Percentiles rank a stretch among this genome's conserved stretches.
Evolutionary conservation across 805 yeast species (phyloP).

Genomic region (Starmerella floricola): DNA sequence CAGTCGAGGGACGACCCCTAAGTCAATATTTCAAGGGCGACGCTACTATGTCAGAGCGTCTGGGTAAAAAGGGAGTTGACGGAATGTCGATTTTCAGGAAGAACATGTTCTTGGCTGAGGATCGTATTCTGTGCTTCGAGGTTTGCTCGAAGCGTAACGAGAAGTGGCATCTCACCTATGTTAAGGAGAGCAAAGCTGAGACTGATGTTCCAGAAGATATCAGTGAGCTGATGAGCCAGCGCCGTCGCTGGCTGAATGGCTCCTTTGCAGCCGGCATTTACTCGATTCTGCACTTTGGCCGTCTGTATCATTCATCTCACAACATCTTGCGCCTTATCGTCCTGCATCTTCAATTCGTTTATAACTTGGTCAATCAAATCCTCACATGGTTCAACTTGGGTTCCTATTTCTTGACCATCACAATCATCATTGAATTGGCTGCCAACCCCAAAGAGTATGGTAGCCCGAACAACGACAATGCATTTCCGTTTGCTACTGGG

Average conservation of each 20-base stretch:
- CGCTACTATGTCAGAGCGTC: conserved; percentile 35
- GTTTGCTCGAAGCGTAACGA: conserved; percentile 46
- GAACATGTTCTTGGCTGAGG: conserved; percentile 61
- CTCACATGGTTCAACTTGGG: conserved; percentile 56
- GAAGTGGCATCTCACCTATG: conserved; percentile 51
- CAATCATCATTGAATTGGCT: conserved; percentile 41
- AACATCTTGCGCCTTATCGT: conserved; percentile 38
- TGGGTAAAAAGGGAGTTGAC: conserved; percentile 44
- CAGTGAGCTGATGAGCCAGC: conserved; percentile 50
- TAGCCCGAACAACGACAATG: conserved; percentile 33
- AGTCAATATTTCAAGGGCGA: conserved; percentile 61
- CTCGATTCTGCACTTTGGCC: conserved; percentile 43
- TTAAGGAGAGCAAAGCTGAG: conserved; percentile 52
- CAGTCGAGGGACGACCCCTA: conserved; percentile 51
- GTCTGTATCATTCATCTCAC: conserved; percentile 46
- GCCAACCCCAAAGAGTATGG: conserved; percentile 35
- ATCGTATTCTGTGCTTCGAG: conserved; percentile 54
- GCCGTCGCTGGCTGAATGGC: conserved; percentile 60
- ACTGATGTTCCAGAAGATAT: conserved; percentile 56
- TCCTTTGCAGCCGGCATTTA: conserved; percentile 54
- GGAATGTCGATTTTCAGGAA: conserved; percentile 53
- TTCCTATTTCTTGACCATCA: conserved; percentile 49
- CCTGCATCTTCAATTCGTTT: conserved; percentile 44
- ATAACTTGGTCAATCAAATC: conserved; percentile 42
- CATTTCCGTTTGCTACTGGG: conserved; percentile 28